phyloP scores from a whole-genome alignment of 331 rosid genomes.

The Quercus tomentella region DNA sequence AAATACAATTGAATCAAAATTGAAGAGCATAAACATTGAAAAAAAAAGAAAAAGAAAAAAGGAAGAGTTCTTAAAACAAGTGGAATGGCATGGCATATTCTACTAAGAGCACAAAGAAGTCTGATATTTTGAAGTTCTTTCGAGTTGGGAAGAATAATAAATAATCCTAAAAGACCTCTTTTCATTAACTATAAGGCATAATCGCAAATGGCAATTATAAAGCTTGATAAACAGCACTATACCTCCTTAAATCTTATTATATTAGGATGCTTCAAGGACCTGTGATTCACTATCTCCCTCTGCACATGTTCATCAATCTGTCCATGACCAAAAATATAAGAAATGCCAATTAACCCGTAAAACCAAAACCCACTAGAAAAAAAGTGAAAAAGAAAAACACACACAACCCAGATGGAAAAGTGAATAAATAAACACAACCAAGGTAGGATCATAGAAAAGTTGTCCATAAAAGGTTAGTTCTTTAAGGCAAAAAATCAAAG shows the following conservation, averaged over 20 bases:
- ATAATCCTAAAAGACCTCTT: background rate
- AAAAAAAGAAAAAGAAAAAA: too few species aligned
- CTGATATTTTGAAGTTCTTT: background rate
- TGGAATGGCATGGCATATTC: background rate
- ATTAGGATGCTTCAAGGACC: constrained; percentile 93
- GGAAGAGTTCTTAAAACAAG: background rate
- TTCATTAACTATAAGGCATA: background rate
- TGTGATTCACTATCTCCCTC: constrained; percentile 94
- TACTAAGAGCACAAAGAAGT: background rate
- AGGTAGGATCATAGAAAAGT: background rate
- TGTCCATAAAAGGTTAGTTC: background rate
- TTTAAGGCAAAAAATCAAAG: background rate
- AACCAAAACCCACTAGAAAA: background rate
- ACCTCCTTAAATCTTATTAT: constrained; percentile 96
- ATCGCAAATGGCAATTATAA: background rate
- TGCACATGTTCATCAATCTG: constrained; percentile 96
- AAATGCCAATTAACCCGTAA: background rate
- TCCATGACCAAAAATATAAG: background rate
- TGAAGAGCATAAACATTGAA: background rate
- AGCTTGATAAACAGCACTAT: constrained; percentile 2
- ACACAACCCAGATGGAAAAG: background rate
- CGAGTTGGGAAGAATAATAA: background rate
- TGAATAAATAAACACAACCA: constrained; percentile 9
- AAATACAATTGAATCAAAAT: too few species aligned
- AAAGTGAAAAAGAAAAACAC: background rate